phyloP scores from a whole-genome alignment of 495 filamentous ascomycete genomes.

The Chaetomium tenue region DNA sequence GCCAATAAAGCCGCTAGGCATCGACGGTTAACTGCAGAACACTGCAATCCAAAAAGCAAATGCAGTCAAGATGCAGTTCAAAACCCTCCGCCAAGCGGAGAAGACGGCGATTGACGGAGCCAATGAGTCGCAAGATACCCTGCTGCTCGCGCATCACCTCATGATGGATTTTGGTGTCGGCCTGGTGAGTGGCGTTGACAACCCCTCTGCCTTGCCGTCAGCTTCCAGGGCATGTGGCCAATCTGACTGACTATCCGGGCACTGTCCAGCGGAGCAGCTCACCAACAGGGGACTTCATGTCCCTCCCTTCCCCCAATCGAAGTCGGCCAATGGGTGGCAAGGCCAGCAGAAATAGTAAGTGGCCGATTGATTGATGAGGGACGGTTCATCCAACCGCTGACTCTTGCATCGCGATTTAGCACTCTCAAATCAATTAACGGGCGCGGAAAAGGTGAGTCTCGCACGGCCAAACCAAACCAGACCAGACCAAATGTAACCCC shows the following conservation, averaged over 20 bases:
- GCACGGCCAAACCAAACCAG: constrained; percentile 7
- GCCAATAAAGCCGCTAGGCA: constrained; percentile 8
- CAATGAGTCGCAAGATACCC: constrained; percentile 35
- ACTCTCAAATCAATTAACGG: not conserved
- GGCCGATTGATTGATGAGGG: not conserved
- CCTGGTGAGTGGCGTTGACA: constrained; percentile 26
- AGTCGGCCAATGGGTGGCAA: constrained; percentile 8
- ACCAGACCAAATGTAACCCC: constrained; percentile 15
- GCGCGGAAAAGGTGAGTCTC: constrained; percentile 12
- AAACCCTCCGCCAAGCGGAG: constrained; percentile 27
- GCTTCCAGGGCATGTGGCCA: not conserved
- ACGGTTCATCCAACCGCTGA: not conserved
- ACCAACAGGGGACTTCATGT: constrained; percentile 20
- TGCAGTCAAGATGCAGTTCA: constrained; percentile 13
- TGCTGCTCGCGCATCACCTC: constrained; percentile 27
- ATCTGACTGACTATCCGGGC: constrained; percentile 15
- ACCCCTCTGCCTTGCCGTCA: not conserved
- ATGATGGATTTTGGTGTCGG: constrained; percentile 28
- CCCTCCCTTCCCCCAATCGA: constrained; percentile 11
- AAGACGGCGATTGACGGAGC: constrained; percentile 22
- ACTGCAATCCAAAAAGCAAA: too few relatives aligned
- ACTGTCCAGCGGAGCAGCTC: constrained; percentile 34
- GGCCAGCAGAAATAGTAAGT: not conserved
- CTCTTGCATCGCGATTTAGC: not conserved
- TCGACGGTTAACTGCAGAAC: not conserved